Conservation (phyloP, 257 asterid species). For the Solanum appendiculatum region DNA sequence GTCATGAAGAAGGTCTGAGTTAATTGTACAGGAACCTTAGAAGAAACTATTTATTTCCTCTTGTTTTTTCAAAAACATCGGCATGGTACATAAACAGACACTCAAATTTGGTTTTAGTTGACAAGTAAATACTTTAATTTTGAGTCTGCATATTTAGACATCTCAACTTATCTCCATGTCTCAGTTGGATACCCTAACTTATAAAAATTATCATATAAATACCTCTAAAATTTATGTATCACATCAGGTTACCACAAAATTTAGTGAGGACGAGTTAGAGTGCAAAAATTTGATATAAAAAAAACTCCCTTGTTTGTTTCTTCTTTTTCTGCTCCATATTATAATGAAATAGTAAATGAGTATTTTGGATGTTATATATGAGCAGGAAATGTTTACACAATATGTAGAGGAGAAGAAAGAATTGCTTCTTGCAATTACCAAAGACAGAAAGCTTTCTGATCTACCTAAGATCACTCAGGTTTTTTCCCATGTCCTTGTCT, state of each 20-base stretch:
- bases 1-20: background rate
- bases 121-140: too few relatives aligned
- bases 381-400: constrained; percentile 50
- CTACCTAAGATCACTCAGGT: constrained; percentile 69
- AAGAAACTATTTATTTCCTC: too few relatives aligned
- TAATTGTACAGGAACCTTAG: background rate
- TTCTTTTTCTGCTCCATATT: background rate
- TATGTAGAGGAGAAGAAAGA: constrained; percentile 54
- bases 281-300: background rate
- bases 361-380: background rate
- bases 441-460: constrained; percentile 36
- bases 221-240: background rate
- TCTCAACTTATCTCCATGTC: background rate
- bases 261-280: too few relatives aligned
- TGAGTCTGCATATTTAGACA: background rate
- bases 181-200: background rate
- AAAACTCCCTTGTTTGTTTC: background rate
- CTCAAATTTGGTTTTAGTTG: too few relatives aligned
- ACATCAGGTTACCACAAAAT: background rate
- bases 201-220: background rate
- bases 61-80: too few relatives aligned
- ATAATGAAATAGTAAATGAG: background rate
- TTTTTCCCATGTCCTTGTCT: background rate
- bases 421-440: constrained; percentile 37
- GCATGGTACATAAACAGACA: too few relatives aligned